These are phyloP conservation scores for Colletotrichum scovillei DNA, from an alignment of 2,329 filamentous ascomycete genomes.

Conservation along the genomic window DNA sequence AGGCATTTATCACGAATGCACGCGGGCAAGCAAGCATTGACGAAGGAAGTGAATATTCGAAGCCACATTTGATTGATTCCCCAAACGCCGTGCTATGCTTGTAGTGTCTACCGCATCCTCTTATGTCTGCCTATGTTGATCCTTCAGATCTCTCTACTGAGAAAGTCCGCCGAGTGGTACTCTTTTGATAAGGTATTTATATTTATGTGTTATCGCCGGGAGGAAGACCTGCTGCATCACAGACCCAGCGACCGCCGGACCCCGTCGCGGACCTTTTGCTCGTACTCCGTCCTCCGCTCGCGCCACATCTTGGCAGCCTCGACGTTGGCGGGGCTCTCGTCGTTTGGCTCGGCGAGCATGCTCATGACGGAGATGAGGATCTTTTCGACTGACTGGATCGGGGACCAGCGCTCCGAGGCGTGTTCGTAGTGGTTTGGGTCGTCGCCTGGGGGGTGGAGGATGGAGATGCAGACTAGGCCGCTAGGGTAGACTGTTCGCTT, in stretches of 20 bases:
- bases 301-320: constrained; percentile 98
- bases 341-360: constrained; percentile 97
- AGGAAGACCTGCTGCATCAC: constrained; percentile 47
- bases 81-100: constrained; percentile 41
- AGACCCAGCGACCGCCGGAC: constrained; percentile 84
- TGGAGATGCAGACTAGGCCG: constrained; percentile 97
- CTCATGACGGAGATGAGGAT: constrained; percentile 97
- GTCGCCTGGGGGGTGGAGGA: constrained; percentile 94
- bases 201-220: too few relatives aligned
- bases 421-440: constrained; percentile 99
- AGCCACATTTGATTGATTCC: constrained; percentile 33
- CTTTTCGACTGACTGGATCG: constrained; percentile 97
- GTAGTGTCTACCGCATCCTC: not conserved
- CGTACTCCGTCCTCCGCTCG: constrained; percentile 85
- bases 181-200: too few relatives aligned
- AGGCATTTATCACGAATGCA: not conserved
- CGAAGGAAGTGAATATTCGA: constrained; percentile 25
- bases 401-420: constrained; percentile 94
- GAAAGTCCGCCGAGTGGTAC: too few relatives aligned
- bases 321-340: constrained; percentile 95
- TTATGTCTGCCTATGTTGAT: not conserved
- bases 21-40: not conserved
- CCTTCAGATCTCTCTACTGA: too few relatives aligned
- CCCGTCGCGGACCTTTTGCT: constrained; percentile 84
- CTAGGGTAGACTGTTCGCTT: constrained; percentile 80